Conservation (phyloP, 2,329 filamentous ascomycete species). For the Dactylellina drechsleri region DNA sequence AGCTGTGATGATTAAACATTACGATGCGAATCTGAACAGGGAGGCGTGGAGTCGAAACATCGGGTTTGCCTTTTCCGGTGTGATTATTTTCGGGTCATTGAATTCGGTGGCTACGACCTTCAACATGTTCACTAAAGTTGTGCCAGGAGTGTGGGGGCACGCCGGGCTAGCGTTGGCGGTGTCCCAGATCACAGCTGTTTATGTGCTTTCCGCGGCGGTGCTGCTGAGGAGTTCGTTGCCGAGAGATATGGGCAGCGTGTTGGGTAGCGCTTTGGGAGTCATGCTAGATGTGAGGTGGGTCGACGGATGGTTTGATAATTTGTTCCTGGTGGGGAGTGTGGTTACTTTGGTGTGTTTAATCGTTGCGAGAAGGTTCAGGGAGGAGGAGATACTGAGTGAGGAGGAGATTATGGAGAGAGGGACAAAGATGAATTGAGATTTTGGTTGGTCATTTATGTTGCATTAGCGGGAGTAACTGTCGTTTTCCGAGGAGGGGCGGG, state of each 20-base stretch:
- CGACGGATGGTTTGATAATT: slow-evolving; percentile 86
- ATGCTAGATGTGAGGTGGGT: slow-evolving; percentile 78
- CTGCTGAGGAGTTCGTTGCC: slow-evolving; percentile 82
- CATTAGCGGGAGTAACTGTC: background rate
- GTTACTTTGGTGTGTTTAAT: slow-evolving; percentile 43
- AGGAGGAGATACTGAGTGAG: slow-evolving; percentile 30
- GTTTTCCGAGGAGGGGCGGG: background rate
- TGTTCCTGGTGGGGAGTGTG: slow-evolving; percentile 71
- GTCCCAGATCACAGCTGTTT: slow-evolving; percentile 82
- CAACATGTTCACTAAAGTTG: slow-evolving; percentile 79
- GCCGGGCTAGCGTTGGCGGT: slow-evolving; percentile 79
- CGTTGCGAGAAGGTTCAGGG: slow-evolving; percentile 34
- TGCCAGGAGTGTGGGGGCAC: slow-evolving; percentile 66
- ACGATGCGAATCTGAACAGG: slow-evolving; percentile 83
- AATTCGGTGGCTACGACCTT: slow-evolving; percentile 87
- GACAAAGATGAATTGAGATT: slow-evolving; percentile 45
- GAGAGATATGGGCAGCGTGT: slow-evolving; percentile 77
- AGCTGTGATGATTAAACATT: slow-evolving; percentile 81
- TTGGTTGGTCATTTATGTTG: background rate
- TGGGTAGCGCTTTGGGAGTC: slow-evolving; percentile 79
- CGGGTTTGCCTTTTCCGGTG: slow-evolving; percentile 81
- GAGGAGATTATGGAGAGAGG: slow-evolving; percentile 51
- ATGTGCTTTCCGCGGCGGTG: slow-evolving; percentile 82
- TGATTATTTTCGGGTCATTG: slow-evolving; percentile 83
- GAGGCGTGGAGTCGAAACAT: slow-evolving; percentile 85